Conservation (phyloP, 257 asterid genomes). For the Fraxinus quadrangulata region DNA sequence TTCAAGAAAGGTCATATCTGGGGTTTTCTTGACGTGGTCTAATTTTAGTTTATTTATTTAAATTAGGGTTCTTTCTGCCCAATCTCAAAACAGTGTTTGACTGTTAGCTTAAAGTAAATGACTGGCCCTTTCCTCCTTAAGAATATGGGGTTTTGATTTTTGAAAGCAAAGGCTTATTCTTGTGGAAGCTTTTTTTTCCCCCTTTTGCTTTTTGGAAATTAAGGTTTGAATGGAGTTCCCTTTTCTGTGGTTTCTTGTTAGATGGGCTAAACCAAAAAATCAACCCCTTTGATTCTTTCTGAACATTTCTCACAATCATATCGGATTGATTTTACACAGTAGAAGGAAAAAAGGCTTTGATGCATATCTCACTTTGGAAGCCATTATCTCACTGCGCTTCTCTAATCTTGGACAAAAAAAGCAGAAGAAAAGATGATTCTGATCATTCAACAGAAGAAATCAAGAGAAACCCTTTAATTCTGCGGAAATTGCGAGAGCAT, state of each 20-base stretch:
- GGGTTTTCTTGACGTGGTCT: slow-evolving; percentile 58
- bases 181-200: slow-evolving; percentile 43
- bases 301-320: slow-evolving; percentile 11
- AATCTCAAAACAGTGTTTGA: slow-evolving; percentile 46
- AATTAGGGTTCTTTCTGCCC: slow-evolving; percentile 24
- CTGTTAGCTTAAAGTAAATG: slow-evolving; percentile 43
- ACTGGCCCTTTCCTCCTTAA: slow-evolving; percentile 52
- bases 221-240: slow-evolving; percentile 44
- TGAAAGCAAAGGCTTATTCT: slow-evolving; percentile 74
- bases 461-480: slow-evolving; percentile 61
- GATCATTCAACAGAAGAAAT: slow-evolving; percentile 63
- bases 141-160: slow-evolving; percentile 47
- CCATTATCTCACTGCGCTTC: slow-evolving; percentile 96
- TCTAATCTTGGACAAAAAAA: slow-evolving; percentile 86
- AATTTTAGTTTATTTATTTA: slow-evolving; percentile 20
- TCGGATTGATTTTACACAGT: slow-evolving; percentile 28
- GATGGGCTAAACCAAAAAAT: slow-evolving; percentile 50
- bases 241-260: slow-evolving; percentile 49
- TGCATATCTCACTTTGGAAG: slow-evolving; percentile 99
- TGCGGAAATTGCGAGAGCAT: slow-evolving; percentile 80
- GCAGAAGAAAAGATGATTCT: slow-evolving; percentile 74
- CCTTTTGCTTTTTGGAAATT: slow-evolving; percentile 66
- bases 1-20: slow-evolving; percentile 38
- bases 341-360: slow-evolving; percentile 40
- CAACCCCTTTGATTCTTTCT: slow-evolving; percentile 29